Conservation (phyloP, 345 rosid genomes). For the Trapa incisa region DNA sequence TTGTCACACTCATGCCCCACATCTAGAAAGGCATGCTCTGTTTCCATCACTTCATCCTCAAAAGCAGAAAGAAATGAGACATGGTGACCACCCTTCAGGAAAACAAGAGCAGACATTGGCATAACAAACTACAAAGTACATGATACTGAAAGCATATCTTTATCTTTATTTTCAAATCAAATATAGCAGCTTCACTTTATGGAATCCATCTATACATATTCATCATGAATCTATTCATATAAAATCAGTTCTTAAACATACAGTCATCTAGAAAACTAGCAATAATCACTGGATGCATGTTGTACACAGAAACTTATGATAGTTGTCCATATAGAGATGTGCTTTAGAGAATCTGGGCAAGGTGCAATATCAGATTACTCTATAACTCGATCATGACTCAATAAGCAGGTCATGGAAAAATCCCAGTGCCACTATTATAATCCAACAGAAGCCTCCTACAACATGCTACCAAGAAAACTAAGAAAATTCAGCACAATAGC, state of each 20-base stretch:
- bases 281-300: too few relatives aligned
- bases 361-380: too few relatives aligned
- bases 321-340: too few relatives aligned
- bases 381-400: neutral
- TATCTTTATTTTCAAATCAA: neutral
- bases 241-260: too few relatives aligned
- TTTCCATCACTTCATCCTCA: constrained; percentile 16
- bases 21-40: constrained; percentile 14
- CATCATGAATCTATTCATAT: too few relatives aligned
- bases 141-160: neutral
- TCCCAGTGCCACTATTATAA: neutral
- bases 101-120: constrained; percentile 1
- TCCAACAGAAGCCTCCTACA: neutral
- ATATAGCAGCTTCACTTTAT: neutral
- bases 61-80: constrained; percentile 16
- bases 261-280: too few relatives aligned
- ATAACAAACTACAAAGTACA: neutral
- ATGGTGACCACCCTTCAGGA: constrained; percentile 13
- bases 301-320: too few relatives aligned
- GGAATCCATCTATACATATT: neutral
- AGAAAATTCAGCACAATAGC: neutral
- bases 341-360: too few relatives aligned
- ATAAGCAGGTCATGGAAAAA: neutral
- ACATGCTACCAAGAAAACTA: neutral
- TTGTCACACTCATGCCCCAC: constrained; percentile 12